Base-by-base conservation (phyloP, 2,329 filamentous ascomycete genomes). In the Aspergillus alliaceus region DNA sequence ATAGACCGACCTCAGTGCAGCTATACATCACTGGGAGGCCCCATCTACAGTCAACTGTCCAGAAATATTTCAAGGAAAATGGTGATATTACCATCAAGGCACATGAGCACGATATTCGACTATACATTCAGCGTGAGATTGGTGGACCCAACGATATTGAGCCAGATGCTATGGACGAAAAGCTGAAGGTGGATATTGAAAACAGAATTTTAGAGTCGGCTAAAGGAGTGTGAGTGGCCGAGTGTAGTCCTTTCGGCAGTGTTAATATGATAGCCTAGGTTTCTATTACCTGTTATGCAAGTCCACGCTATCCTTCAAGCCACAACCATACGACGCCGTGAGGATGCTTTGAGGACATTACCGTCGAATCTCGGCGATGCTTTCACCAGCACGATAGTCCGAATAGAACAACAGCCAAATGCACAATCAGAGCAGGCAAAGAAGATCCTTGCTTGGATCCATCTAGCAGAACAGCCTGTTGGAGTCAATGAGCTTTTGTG, bases 131-230 rank as follows among this genome's bases (percentile, higher is more conserved):
- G 3, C 37, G 18, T 20, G 46, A 56, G 29, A 56, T 56, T 8
- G 53, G 53, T 34, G 53, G 53, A 8, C 53, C 46, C 14, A 56
- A 56, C 20, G 53, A 56, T 20, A 14, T 51, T 22, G 53, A 40
- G 22, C 53, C 53, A 2, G 49, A 44, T 6, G 47, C 53, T 3
- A 56, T 56, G 53, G 47, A 51, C 14, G 29, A 51, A 6, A 46
- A 20, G 11, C 18, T 56, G 7, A 51, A n/a, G 37, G 3, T 22
- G 18, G 47, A 51, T 9, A 56, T 56, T 11, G 18, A 29, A 1
- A 24, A 24, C 3, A 27, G 15, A 11, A 20, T 56, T 12, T 25
- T 44, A 3, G 29, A 2, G 2, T 51, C 53, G 29, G 52, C 52
- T 12, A 18, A 29, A 15, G 52, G 52, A 14, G 22, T 42, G 52